phyloP scores from a whole-genome alignment of 306 rosid genomes.

The Ormosia emarginata region DNA sequence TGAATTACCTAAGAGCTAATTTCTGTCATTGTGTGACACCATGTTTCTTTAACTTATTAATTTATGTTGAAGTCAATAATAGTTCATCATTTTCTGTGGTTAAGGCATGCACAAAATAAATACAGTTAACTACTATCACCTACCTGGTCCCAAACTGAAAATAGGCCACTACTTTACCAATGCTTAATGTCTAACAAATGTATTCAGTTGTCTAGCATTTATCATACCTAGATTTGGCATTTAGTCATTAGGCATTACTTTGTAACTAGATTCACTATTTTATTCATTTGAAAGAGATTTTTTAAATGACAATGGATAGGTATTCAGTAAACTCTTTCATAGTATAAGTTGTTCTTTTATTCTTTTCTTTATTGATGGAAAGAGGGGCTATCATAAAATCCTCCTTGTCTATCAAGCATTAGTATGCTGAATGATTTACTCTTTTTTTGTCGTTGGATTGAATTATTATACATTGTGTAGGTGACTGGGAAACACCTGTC shows the following conservation, averaged over 20 bases:
- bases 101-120: background rate
- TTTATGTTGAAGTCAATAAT: background rate
- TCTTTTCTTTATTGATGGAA: background rate
- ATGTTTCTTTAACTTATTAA: background rate
- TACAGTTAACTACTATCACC: background rate
- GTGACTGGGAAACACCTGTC: slow-evolving; percentile 49
- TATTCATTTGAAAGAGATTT: background rate
- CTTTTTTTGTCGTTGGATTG: background rate
- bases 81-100: background rate
- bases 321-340: background rate
- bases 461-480: slow-evolving; percentile 34
- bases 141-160: background rate
- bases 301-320: background rate
- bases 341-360: background rate
- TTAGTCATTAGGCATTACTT: background rate
- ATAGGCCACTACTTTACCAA: too few species aligned
- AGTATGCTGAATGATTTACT: background rate
- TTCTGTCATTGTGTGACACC: background rate
- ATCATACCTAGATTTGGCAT: background rate
- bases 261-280: background rate
- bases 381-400: background rate
- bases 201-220: background rate
- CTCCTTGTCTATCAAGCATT: background rate
- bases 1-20: background rate
- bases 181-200: background rate